Conservation (phyloP, 257 asterid species). For the Rhazya stricta region DNA sequence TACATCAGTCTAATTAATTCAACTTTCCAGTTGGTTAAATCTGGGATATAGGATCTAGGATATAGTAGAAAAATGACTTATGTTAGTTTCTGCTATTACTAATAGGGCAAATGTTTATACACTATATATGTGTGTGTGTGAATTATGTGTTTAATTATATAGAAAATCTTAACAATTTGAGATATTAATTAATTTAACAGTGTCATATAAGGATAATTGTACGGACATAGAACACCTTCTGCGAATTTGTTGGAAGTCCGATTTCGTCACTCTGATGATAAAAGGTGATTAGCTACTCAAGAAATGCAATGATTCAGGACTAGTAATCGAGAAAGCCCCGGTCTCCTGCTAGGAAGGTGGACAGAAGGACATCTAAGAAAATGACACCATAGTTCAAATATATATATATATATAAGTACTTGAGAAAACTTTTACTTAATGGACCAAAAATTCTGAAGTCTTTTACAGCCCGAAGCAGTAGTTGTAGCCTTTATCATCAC, state of each 20-base stretch:
- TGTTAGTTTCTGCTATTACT: too few species aligned
- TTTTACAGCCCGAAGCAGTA: background rate
- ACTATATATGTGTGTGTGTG: too few species aligned
- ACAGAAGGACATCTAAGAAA: conserved; percentile 18
- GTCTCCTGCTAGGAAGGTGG: conserved; percentile 23
- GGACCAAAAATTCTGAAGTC: background rate
- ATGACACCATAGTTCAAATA: background rate
- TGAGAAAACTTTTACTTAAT: background rate
- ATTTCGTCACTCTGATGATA: background rate
- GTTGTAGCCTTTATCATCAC: background rate
- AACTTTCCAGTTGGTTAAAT: too few species aligned
- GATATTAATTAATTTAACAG: background rate
- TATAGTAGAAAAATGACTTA: too few species aligned
- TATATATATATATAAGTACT: background rate
- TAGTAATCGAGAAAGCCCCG: conserved; percentile 15
- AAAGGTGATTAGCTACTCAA: background rate
- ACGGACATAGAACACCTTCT: conserved; percentile 1
- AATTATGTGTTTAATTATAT: too few species aligned
- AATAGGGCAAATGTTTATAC: too few species aligned
- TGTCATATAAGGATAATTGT: background rate
- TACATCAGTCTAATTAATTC: too few species aligned
- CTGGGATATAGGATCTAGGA: too few species aligned
- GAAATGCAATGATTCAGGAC: background rate
- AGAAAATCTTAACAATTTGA: too few species aligned
- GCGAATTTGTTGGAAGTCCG: background rate